Evolutionary conservation across 768 basidiomycete genomes (phyloP), one percentile per base, ranked within the genome.

Genomic region (Tubosaeta sp.): DNA sequence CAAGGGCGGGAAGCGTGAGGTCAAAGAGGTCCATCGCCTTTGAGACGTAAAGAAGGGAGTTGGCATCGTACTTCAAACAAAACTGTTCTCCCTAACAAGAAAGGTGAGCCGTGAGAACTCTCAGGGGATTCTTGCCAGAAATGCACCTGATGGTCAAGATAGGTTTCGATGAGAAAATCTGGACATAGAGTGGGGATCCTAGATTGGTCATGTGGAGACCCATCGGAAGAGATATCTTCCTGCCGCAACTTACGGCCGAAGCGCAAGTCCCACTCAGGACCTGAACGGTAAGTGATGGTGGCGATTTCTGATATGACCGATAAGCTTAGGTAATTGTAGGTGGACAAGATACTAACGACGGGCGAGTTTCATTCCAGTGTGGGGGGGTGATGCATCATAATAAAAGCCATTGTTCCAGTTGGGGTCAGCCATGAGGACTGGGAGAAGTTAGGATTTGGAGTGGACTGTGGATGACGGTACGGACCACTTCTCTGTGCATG

Each of bases 11-110:
- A 1, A 75, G 72, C 4, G 92, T 93, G 82, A 99, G 85, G 71
- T 97, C 95, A 70, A 99, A 99, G 0, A 98, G 78, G 68, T 98
- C 96, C 96, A 99, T 99, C 29, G 96, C 96, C 71, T 98, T 99
- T 6, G 92, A 95, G 54, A 99, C 83, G 75, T 98, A 99, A 58
- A 98, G 93, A 69, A 98, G 85, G 2, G 94, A 97, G 73, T 98
- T 99, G 52, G 96, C 95, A 66, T 99, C 96, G 68, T 98, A 99
- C 66, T 96, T 98, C 51, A 99, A 76, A 68, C 96, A 98, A 72
- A 98, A 99, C 61, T 92, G 83, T 70, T 96, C 94, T 46, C 94
- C 94, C 83, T 92, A 77, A 16, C 30, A 34, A 22, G 18, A 27
- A 39, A 42, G 52, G 61, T 53, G 4, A 55, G 58, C 46, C 13